phyloP scores from a whole-genome alignment of 78 protist species.

The Dictyostelium brefeldianum region DNA sequence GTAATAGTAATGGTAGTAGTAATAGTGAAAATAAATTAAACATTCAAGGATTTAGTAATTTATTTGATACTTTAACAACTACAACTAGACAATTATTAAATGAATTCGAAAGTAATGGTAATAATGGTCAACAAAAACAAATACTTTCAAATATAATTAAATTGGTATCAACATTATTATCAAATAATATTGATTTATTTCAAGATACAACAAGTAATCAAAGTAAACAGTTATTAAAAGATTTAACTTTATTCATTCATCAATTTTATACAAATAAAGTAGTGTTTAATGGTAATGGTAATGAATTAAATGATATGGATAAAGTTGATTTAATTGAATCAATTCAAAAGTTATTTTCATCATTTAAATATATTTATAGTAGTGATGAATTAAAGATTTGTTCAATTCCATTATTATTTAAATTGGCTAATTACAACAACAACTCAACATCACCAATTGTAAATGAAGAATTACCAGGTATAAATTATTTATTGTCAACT shows the following conservation, averaged over 20 bases:
- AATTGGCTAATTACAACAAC: not conserved
- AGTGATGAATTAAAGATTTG: conserved; percentile 9
- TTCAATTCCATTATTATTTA: not conserved
- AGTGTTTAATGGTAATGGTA: not conserved
- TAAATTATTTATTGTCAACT: conserved; percentile 1
- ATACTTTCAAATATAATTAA: not conserved
- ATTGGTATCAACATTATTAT: not conserved
- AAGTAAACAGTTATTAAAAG: not conserved
- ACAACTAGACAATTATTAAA: not conserved
- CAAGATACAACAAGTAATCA: not conserved
- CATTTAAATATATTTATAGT: conserved; percentile 5
- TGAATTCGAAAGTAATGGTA: not conserved
- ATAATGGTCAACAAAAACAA: not conserved
- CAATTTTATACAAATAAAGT: not conserved
- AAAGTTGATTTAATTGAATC: not conserved
- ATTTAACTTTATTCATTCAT: conserved; percentile 5
- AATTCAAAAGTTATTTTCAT: not conserved
- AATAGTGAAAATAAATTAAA: not conserved
- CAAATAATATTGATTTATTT: not conserved
- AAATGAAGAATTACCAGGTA: conserved; percentile 25
- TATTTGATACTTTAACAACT: conserved; percentile 9
- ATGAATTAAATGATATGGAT: not conserved
- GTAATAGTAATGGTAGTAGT: not conserved
- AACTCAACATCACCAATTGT: not conserved
- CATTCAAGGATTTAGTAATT: not conserved